Evolutionary conservation across 2,329 filamentous ascomycete genomes (phyloP), one percentile per base, ranked within the genome.

Genomic region (Dothidotthia symphoricarpi): DNA sequence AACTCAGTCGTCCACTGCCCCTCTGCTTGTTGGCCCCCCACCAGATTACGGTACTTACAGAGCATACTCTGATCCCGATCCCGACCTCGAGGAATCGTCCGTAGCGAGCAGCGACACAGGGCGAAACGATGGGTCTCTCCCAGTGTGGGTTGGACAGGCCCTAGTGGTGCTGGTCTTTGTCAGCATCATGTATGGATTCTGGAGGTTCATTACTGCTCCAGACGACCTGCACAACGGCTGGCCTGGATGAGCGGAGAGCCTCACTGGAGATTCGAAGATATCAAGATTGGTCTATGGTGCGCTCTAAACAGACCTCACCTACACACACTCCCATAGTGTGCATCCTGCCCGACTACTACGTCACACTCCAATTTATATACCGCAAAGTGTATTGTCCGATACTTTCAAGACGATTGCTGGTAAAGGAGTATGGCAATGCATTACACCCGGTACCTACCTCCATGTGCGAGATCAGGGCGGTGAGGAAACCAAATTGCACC

Each of bases 121-220:
- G 28, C 28, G 37, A 3, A 42, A 48, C 4, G 51, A 55, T 4
- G 47, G 54, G 24, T 43, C 49, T 3, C 40, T 63, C 13, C 51
- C 59, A 2, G 59, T 63, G 41, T 59, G 53, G 41, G 22, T 63
- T 3, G 63, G 63, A 3, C 61, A 64, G 17, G 34, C 37, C 0
- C 34, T 66, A 5, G 53, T 57, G 6, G 51, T 65, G 0, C 28
- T 55, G 4, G 26, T 57, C 17, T 61, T 64, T 26, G 11, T 60
- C 6, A 46, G 28, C 26, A 57, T 64, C 24, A 50, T 63, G 15
- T 66, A 61, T 29, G 49, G 45, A 7, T 64, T 66, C 37, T 66
- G 55, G 51, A 49, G 34, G 9, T 41, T 64, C 31, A 45, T 62
- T 38, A 50, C 47, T 27, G 41, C 51, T 14, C 45, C 55, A 17